These are phyloP conservation scores for Penicillium bovifimosum DNA, from an alignment of 495 filamentous ascomycete genomes.

Conservation along the genomic window DNA sequence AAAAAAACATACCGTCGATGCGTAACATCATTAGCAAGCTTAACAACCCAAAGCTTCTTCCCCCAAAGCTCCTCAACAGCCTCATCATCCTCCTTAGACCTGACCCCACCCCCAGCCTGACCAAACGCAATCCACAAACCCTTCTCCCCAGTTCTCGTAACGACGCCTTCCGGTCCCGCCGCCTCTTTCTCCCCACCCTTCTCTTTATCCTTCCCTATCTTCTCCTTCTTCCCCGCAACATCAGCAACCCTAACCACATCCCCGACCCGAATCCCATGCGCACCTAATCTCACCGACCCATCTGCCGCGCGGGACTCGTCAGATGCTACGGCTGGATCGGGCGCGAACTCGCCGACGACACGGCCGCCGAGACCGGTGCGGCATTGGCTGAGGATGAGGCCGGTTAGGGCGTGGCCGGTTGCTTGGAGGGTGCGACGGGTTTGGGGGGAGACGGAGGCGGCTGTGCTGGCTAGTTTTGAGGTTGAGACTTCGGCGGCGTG, in stretches of 20 bases:
- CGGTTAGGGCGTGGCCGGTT: conserved; percentile 81
- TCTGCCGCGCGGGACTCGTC: conserved; percentile 32
- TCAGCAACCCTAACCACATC: conserved; percentile 83
- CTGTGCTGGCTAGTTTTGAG: conserved; percentile 56
- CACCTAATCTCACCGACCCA: conserved; percentile 46
- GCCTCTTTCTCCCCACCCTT: conserved; percentile 49
- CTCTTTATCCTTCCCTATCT: conserved; percentile 65
- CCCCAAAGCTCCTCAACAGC: conserved; percentile 55
- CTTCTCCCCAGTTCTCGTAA: conserved; percentile 59
- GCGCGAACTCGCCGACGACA: conserved; percentile 72
- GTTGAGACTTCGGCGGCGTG: conserved; percentile 59
- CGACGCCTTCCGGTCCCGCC: conserved; percentile 71
- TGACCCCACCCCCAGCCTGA: conserved; percentile 47
- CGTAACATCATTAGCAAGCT: conserved; percentile 93
- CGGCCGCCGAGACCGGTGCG: conserved; percentile 91
- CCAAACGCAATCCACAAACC: conserved; percentile 65
- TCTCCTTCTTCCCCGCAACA: conserved; percentile 59
- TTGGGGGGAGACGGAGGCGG: conserved; percentile 61
- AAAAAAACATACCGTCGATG: conserved; percentile 58
- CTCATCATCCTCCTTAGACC: conserved; percentile 49
- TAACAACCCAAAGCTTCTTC: conserved; percentile 70
- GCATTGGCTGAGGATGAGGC: conserved; percentile 67
- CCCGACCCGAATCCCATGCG: conserved; percentile 80
- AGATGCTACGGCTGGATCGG: conserved; percentile 60
- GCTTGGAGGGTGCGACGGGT: conserved; percentile 72